Evolutionary conservation across 495 filamentous ascomycete genomes (phyloP), one percentile per base, ranked within the genome.

Genomic region (Recurvomyces mirabilis): DNA sequence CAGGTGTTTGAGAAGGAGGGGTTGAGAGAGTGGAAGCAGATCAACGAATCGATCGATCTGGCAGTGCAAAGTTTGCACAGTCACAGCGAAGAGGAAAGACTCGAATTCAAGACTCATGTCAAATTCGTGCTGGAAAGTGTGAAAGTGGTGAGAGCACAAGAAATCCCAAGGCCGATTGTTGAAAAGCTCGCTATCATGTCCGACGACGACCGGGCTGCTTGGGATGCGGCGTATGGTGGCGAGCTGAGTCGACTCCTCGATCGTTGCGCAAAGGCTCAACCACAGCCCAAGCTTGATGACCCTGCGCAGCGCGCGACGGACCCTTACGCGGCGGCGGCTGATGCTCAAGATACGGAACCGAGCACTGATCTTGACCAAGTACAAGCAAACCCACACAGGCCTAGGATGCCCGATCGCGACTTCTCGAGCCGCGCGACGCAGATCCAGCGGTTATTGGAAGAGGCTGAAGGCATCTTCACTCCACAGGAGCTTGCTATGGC

Each of bases 381-480:
- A 7, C 7, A 29, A 33, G 12, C 22, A 43, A n/a, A 42, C 21
- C 7, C 36, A 42, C 7, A 17, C 14, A 38, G 60, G 41, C 61
- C 60, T 12, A 43, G 43, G 15, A 62, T 64, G 57, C 59, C 62
- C 9, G 38, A 48, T 3, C 43, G 59, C 36, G 53, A 59, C 12
- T 41, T 46, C 21, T 61, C 59, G 4, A 62, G 40, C 33, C 48
- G 59, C 5, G 59, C 61, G 3, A 60, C 57, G 9, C 61, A 59
- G 19, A 59, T 65, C 17, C 59, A 57, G 14, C 43, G 61, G 7
- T 43, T 41, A 29, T 21, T 65, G 11, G 58, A 63, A 42, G 62
- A 65, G 41, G 47, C 33, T 2, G 41, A 45, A 30, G 21, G 21
- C 14, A 15, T 30, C 33, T 47, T 28, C 23, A 39, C 5, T 21